Base-by-base conservation (phyloP, 495 filamentous ascomycete genomes). In the Terfezia boudieri region DNA sequence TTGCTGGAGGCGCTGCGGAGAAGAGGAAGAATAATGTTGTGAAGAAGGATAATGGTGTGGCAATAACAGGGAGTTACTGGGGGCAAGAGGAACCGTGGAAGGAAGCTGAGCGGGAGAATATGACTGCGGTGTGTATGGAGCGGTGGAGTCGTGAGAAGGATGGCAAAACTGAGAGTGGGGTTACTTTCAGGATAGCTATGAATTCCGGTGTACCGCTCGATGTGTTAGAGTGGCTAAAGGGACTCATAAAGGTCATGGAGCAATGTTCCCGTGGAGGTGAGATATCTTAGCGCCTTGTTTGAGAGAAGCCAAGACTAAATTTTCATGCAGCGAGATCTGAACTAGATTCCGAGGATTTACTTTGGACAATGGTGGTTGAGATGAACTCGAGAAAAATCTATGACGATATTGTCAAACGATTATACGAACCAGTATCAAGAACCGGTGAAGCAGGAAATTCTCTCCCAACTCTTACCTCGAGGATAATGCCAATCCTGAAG, bases 51-150 rank as follows among this genome's bases (percentile, higher is more conserved):
- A 20, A 20, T 14, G 12, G 14, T 14, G 14, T 14, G 12, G 41
- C 41, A 5, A 46, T 46, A 14, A 20, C 12, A 9, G 41, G 41
- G 41, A 46, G 41, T 46, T 46, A 46, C 8, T 46, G 41, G 41
- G 41, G 41, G 12, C 14, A 46, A 46, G 41, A 46, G 12, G 41
- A 46, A 2, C 2, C 12, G 41, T 46, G 41, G 41, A 46, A 20
- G 17, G 41, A 46, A 8, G 12, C 41, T 46, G 56, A 51, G 7
- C 9, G 14, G 23, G 52, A 57, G 38, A 53, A 55, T 43, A 57
- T 60, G 11, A 60, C 62, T 4, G 62, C 62, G 17, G 64, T 60
- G 56, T 65, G 62, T 51, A 56, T 65, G 14, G 62, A 65, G 56
- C 59, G 64, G 53, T 32, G 55, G 41, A 57, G 17, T 0, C 58